Evolutionary conservation across 2,329 filamentous ascomycete species (phyloP), one percentile per base, ranked within the genome.

Genomic region (Diaporthe vaccinii): DNA sequence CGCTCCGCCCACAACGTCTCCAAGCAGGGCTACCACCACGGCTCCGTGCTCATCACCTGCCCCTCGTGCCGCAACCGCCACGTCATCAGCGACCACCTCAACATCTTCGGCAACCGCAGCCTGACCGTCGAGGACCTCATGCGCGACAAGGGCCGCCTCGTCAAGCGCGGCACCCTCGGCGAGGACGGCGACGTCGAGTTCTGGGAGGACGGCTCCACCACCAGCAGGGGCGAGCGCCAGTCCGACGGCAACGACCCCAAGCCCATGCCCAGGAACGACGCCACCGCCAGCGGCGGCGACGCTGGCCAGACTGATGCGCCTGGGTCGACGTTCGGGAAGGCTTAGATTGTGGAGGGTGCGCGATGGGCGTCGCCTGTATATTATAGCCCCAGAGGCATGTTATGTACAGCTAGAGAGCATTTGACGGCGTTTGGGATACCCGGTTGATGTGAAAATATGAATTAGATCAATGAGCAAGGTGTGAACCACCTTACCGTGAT

Each of bases 21-120:
- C 41, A 98, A 98, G 84, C 97, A 98, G 82, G 97, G 95, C 44
- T 99, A 99, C 83, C 96, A 98, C 84, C 89, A 93, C 77, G 97
- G 97, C 49, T 96, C 95, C 1, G 93, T 97, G 6, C 87, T 99
- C 74, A 96, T 98, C 78, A 93, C 93, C 46, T 99, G 97, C 82
- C 96, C 97, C 0, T 87, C 88, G 4, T 99, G 97, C 85, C 92
- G 93, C 80, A 96, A 95, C 82, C 90, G 95, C 34, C 97, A 99
- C 86, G 86, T 99, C 78, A 98, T 99, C 80, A 93, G 92, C 81
- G 97, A 99, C 83, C 94, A 99, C 83, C 85, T 99, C 57, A 85
- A 86, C 78, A 94, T 96, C 67, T 97, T 97, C 81, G 93, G 92
- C 49, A 91, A 96, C 78, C 88, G 88, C 65, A 87, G 89, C 74